Evolutionary conservation across 2,329 filamentous ascomycete species (phyloP), one percentile per base, ranked within the genome.

Genomic region (Hypoxylon sp.): DNA sequence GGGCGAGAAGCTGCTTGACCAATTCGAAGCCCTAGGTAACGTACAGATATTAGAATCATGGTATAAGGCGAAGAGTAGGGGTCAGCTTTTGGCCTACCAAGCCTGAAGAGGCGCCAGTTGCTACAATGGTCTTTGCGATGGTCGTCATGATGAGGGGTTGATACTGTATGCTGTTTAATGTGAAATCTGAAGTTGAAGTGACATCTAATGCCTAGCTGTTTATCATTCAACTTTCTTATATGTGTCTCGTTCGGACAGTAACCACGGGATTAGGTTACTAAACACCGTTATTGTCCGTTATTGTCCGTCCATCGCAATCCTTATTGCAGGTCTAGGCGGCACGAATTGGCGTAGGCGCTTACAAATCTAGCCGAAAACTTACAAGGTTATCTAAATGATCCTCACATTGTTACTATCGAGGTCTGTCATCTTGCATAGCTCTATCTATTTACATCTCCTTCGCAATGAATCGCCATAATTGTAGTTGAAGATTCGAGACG

Each of bases 81-180:
- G 48, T 13, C 8, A 37, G 37, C 22, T 14, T 60, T 33, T 11
- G 30, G 68, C 81, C 66, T 78, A 86, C 85, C 53, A 87, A 72
- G 53, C 85, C 85, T 2, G 84, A 86, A 7, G 84, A 83, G 51
- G 80, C 80, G 27, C 85, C 85, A 0, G 85, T 87, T 4, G 85
- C 85, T 14, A 87, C 80, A 44, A 87, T 75, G 3, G 84, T 86
- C 75, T 86, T 86, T 64, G 79, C 76, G n/a, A 81, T 64, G 42
- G 77, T 72, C 17, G 81, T 70, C 82, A 84, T 84, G 50, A 50
- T 66, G 48, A 59, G 22, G 25, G 25, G 50, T 46, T 35, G 11
- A 20, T 33, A 46, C 5, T 40, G 33, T 3, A 25, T 25, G 4
- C 11, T 7, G 30, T 20, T 33, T 31, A 25, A 27, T 14, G 40